These are phyloP conservation scores for Trypanosoma mega DNA, from an alignment of 208 protist species.

Conservation along the genomic window DNA sequence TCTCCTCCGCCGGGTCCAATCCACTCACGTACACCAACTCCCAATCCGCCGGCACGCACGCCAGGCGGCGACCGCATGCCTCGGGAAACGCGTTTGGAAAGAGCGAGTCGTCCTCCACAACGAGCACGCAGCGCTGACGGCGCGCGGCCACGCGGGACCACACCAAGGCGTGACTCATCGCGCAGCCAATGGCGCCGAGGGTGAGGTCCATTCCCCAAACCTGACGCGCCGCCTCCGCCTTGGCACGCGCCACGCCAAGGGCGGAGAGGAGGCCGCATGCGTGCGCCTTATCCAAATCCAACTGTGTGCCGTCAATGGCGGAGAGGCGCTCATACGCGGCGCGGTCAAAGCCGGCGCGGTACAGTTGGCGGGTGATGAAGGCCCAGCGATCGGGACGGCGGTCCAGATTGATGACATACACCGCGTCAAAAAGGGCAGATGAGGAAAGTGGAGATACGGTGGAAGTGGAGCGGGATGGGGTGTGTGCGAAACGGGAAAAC, in stretches of 20 bases:
- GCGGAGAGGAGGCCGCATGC: slow-evolving; percentile 54
- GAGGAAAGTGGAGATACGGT: neutral
- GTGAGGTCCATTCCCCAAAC: slow-evolving; percentile 90
- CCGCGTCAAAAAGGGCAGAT: slow-evolving; percentile 20
- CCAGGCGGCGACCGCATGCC: slow-evolving; percentile 23
- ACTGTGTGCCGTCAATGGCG: slow-evolving; percentile 49
- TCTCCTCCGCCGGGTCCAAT: slow-evolving; percentile 70
- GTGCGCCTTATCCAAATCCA: slow-evolving; percentile 27
- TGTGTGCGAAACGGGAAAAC: slow-evolving; percentile 19
- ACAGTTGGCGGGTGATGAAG: slow-evolving; percentile 38
- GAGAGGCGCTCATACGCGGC: slow-evolving; percentile 37
- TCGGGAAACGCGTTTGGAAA: slow-evolving; percentile 41
- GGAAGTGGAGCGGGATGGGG: slow-evolving; percentile 37
- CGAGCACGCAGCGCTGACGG: slow-evolving; percentile 26
- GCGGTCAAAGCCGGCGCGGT: slow-evolving; percentile 28
- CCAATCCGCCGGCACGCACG: slow-evolving; percentile 59
- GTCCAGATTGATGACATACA: slow-evolving; percentile 72
- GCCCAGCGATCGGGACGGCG: slow-evolving; percentile 64
- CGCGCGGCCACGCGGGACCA: slow-evolving; percentile 65
- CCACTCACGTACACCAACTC: slow-evolving; percentile 83
- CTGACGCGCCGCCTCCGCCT: slow-evolving; percentile 29
- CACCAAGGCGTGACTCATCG: slow-evolving; percentile 67
- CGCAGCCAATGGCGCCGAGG: slow-evolving; percentile 74
- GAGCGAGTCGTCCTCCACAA: slow-evolving; percentile 61
- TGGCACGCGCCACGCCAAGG: slow-evolving; percentile 51